Conservation (phyloP, 2,329 filamentous ascomycete species). For the Aspergillus neotritici region DNA sequence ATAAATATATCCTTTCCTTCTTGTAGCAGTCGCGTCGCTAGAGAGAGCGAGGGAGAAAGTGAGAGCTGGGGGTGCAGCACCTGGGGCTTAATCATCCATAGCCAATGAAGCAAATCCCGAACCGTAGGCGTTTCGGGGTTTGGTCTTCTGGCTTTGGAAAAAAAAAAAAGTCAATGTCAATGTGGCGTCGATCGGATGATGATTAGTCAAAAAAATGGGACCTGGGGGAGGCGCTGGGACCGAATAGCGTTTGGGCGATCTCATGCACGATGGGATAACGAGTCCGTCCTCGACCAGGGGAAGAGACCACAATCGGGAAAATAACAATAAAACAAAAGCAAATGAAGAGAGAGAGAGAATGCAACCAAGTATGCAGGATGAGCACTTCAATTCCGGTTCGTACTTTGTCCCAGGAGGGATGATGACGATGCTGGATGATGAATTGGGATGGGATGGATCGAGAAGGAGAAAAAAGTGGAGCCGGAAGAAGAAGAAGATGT, state of each 20-base stretch:
- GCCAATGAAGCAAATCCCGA: conserved; percentile 31
- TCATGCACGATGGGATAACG: background rate
- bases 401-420: too few relatives aligned
- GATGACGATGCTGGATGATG: too few relatives aligned
- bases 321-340: background rate
- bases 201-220: conserved; percentile 9
- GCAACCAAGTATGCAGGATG: too few relatives aligned
- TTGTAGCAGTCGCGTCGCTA: too few relatives aligned
- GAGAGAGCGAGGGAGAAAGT: background rate
- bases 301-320: background rate
- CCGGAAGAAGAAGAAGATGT: too few relatives aligned
- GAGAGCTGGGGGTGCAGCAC: conserved; percentile 12
- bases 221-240: too few relatives aligned
- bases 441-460: too few relatives aligned
- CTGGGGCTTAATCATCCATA: conserved; percentile 26
- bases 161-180: conserved; percentile 1
- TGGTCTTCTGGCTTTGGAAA: conserved; percentile 14
- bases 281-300: too few relatives aligned
- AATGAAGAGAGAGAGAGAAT: too few relatives aligned
- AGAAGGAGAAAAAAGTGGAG: too few relatives aligned
- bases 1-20: too few relatives aligned
- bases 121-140: conserved; percentile 27
- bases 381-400: too few relatives aligned
- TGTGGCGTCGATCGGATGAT: conserved; percentile 10
- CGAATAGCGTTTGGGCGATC: background rate